Evolutionary conservation across 345 rosid genomes (phyloP), one percentile per base, ranked within the genome.

Genomic region (Hypericum androsaemum): DNA sequence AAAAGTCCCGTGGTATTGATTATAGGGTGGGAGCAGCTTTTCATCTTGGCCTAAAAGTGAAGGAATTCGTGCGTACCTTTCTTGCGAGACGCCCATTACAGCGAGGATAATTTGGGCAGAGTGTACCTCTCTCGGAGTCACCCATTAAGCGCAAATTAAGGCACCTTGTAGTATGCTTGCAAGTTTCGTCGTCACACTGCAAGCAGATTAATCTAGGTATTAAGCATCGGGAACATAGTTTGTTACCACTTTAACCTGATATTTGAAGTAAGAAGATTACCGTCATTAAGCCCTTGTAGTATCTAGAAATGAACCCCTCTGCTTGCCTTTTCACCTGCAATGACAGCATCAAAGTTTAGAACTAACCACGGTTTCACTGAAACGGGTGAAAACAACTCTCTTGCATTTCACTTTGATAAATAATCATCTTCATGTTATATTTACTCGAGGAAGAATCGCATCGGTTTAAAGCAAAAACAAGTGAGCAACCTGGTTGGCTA

Each of bases 151-250:
- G 80, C 60, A 77, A 59, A 73, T 67, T 88, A 53, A 80, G 71
- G 53, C 85, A 58, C 5, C 94, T 76, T 1, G 98, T 85, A 0
- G 84, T 75, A 66, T 75, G 77, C 71, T 85, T 80, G 77, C 98
- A 92, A 47, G 90, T 80, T 68, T 88, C 98, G 50, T 92, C 98
- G 15, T 92, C 98, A 61, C 98, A 92, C 98, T 88, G 72, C 44
- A 55, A 75, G 13, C 39, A 50, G 41, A 53, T 12, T 38, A 35
- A 35, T 37, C 50, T 8, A 14, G 47, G 39, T 37, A 5, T 43
- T 56, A 43, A 46, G 15, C 14, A 6, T 2, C 15, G 10, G 15
- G 28, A 46, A n/a, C 50, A 46, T 13, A 13, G 50, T 6, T 32
- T 13, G 22, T 13, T 46, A 46, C 8, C 14, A 6, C 14, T 1